These are phyloP conservation scores for Clonostachys rhizophaga DNA, from an alignment of 2,329 filamentous ascomycete genomes.

Conservation along the genomic window DNA sequence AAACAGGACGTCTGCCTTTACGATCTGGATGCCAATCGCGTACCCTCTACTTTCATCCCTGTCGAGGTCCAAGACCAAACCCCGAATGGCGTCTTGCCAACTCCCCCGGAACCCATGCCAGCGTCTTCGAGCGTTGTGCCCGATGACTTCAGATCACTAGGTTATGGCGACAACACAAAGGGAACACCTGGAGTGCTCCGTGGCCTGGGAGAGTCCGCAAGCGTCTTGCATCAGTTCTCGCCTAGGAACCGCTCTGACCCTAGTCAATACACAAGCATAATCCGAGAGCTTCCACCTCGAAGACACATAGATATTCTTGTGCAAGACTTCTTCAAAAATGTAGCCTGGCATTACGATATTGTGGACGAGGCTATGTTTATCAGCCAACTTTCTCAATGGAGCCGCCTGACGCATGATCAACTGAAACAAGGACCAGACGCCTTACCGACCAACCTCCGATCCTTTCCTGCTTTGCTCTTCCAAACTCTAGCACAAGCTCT, in stretches of 20 bases:
- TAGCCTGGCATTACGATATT: conserved; percentile 6
- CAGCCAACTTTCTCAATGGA: conserved; percentile 2
- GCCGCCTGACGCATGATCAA: conserved; percentile 1
- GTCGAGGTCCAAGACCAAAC: background rate
- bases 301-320: conserved; percentile 3
- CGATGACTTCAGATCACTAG: background rate
- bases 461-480: conserved; percentile 4
- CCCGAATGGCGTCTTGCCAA: background rate
- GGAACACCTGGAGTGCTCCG: background rate
- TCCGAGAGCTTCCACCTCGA: conserved; percentile 2
- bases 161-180: background rate
- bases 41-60: background rate
- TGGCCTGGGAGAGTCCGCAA: background rate
- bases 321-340: conserved; percentile 3
- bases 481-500: conserved; percentile 3
- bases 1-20: conserved; percentile 3
- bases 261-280: conserved; percentile 2
- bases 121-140: background rate
- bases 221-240: background rate
- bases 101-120: background rate
- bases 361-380: conserved; percentile 4
- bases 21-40: background rate
- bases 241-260: background rate
- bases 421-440: conserved; percentile 2
- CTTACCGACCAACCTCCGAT: conserved; percentile 1